A percentile compares a stretch with the other conserved stretches of the same genome.
Evolutionary conservation across 2,329 filamentous ascomycete genomes (phyloP).

Genomic region (Pestalotiopsis sp.): DNA sequence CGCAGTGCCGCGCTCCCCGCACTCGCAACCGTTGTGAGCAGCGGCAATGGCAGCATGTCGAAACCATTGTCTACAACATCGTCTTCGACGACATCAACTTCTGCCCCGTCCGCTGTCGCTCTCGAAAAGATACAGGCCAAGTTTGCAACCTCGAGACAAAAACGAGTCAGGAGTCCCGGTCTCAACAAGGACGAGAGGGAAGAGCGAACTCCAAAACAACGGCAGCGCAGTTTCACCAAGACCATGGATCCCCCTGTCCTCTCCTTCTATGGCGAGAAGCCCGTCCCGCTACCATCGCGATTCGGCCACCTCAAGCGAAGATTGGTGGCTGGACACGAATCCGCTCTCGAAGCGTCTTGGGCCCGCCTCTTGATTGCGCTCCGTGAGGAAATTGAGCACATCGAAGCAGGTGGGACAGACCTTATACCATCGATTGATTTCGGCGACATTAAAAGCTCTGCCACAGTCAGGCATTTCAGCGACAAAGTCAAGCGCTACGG

Average conservation of each 20-base stretch:
- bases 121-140: conserved; percentile 12
- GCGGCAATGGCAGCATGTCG: conserved; percentile 9
- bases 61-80: conserved; percentile 6
- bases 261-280: conserved; percentile 58
- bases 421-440: conserved; percentile 59
- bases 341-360: conserved; percentile 55
- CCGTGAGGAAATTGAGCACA: conserved; percentile 50
- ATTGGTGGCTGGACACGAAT: conserved; percentile 55
- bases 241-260: conserved; percentile 51
- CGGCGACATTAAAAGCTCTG: conserved; percentile 45
- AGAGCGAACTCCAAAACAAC: conserved; percentile 29
- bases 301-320: conserved; percentile 57
- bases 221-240: conserved; percentile 29
- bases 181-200: conserved; percentile 25
- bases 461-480: conserved; percentile 54
- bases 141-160: conserved; percentile 20
- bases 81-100: conserved; percentile 18
- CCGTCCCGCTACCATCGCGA: conserved; percentile 57
- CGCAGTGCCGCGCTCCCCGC: conserved; percentile 27
- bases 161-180: conserved; percentile 27
- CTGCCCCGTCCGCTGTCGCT: conserved; percentile 15
- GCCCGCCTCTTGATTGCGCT: conserved; percentile 52
- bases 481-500: conserved; percentile 61
- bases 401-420: conserved; percentile 48
- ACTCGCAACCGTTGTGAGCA: conserved; percentile 19